Conservation (phyloP, 2,329 filamentous ascomycete genomes). For the Ceratocystiopsis sp. region DNA sequence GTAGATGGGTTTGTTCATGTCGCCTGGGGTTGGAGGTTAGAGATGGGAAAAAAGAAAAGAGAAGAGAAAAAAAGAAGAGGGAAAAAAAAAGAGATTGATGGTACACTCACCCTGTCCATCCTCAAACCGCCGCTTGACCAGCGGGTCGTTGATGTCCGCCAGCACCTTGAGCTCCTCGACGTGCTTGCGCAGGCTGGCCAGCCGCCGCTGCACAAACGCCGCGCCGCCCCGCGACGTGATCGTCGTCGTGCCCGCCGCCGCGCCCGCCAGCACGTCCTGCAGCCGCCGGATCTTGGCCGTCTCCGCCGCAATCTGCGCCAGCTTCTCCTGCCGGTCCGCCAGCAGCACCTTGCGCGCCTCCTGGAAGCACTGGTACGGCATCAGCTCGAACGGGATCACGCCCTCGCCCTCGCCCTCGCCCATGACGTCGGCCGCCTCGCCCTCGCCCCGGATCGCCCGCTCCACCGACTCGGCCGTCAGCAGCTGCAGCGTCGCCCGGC, state of each 20-base stretch:
- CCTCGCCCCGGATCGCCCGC: background rate
- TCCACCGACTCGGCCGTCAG: background rate
- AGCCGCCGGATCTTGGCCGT: constrained; percentile 51
- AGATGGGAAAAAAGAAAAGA: background rate
- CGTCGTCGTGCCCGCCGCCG: constrained; percentile 25
- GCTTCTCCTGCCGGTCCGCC: constrained; percentile 65
- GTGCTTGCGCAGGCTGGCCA: constrained; percentile 53
- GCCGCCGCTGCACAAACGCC: constrained; percentile 43
- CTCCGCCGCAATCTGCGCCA: constrained; percentile 53
- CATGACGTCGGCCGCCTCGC: background rate
- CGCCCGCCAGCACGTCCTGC: constrained; percentile 25
- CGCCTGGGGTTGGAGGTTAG: constrained; percentile 35
- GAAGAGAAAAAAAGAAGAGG: constrained; percentile 2
- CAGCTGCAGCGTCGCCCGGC: constrained; percentile 50
- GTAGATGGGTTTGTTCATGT: constrained; percentile 95
- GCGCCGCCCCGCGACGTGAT: constrained; percentile 44
- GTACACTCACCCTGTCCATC: constrained; percentile 75
- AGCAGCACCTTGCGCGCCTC: constrained; percentile 74
- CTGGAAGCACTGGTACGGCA: constrained; percentile 97
- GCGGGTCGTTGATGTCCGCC: constrained; percentile 86
- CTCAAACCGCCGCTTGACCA: constrained; percentile 87
- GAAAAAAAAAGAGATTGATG: too few species aligned
- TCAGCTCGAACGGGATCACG: constrained; percentile 72
- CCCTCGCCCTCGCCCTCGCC: constrained; percentile 24
- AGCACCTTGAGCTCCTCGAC: constrained; percentile 70